Conservation (phyloP, 1,284 basidiomycete species). For the Cutaneotrichosporon mucoides region DNA sequence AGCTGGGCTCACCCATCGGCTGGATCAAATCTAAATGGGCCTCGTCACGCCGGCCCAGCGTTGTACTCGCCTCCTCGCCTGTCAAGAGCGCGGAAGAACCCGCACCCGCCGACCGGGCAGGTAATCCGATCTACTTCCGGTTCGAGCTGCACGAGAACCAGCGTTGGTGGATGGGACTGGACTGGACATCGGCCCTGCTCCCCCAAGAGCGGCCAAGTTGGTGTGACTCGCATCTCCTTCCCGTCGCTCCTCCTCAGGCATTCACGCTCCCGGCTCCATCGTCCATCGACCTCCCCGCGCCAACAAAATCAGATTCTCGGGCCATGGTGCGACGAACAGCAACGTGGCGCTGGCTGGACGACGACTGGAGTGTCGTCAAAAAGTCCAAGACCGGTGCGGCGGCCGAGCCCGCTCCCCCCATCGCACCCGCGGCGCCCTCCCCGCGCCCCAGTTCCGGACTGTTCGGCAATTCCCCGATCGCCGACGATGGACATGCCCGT, state of each 20-base stretch:
- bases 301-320: slow-evolving; percentile 36
- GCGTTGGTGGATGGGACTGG: slow-evolving; percentile 67
- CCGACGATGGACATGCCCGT: slow-evolving; percentile 21
- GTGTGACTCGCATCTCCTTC: slow-evolving; percentile 55
- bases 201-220: slow-evolving; percentile 87
- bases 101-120: slow-evolving; percentile 21
- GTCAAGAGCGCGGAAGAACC: slow-evolving; percentile 25
- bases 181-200: slow-evolving; percentile 89
- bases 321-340: slow-evolving; percentile 62
- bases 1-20: slow-evolving; percentile 29
- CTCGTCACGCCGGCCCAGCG: slow-evolving; percentile 37
- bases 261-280: slow-evolving; percentile 48
- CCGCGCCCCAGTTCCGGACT: slow-evolving; percentile 21
- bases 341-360: slow-evolving; percentile 79
- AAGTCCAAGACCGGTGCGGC: not conserved
- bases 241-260: slow-evolving; percentile 54
- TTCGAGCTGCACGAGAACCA: slow-evolving; percentile 92
- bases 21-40: slow-evolving; percentile 48
- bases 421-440: not conserved
- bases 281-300: slow-evolving; percentile 51
- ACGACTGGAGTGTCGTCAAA: slow-evolving; percentile 67
- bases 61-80: slow-evolving; percentile 29
- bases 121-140: slow-evolving; percentile 61
- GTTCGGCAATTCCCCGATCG: slow-evolving; percentile 6
- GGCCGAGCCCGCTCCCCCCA: not conserved